Evolutionary conservation across 148 eudicot genomes (phyloP).

Genomic region (Silene uniflora): DNA sequence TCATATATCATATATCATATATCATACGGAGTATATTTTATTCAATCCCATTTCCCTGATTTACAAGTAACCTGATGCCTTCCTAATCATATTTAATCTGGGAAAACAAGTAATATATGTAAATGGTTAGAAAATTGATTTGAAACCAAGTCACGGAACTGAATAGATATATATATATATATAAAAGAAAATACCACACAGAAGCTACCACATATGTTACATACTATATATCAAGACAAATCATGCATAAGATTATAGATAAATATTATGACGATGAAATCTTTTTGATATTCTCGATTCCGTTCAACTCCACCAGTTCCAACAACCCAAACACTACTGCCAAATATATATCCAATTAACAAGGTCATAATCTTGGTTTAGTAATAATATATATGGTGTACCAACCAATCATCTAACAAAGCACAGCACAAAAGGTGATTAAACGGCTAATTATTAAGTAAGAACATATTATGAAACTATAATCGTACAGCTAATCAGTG

Average conservation of each 20-base stretch:
- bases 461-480: slow-evolving; percentile 11
- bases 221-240: no score
- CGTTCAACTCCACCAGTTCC: slow-evolving; percentile 17
- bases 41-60: no score
- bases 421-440: slow-evolving; percentile 15
- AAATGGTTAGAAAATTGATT: no score
- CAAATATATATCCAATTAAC: slow-evolving; percentile 24
- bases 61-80: no score
- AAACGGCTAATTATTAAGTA: slow-evolving; percentile 15
- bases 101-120: no score
- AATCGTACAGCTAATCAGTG: slow-evolving; percentile 18
- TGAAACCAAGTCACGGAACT: no score
- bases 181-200: no score
- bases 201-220: no score
- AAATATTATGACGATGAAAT: slow-evolving; percentile 6
- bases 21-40: no score
- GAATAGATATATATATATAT: no score
- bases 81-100: no score
- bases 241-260: not conserved
- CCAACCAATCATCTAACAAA: slow-evolving; percentile 30
- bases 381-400: slow-evolving; percentile 12
- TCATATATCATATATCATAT: no score
- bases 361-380: slow-evolving; percentile 26
- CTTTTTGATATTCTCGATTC: slow-evolving; percentile 20
- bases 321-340: slow-evolving; percentile 29